phyloP scores from a whole-genome alignment of 2,329 filamentous ascomycete species.

The Tolypocladium endophyticum region DNA sequence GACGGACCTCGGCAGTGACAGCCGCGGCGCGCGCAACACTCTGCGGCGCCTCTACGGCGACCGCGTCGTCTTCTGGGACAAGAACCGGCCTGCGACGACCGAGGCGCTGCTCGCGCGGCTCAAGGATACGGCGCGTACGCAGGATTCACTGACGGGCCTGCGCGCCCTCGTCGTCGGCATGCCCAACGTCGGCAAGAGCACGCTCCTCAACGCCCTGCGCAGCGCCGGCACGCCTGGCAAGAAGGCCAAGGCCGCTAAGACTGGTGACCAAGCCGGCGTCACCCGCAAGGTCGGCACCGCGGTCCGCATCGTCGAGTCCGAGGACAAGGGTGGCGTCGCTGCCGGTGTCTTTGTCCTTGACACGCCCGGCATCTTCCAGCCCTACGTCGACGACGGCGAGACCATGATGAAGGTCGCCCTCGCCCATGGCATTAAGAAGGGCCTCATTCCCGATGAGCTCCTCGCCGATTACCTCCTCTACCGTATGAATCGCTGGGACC shows the following conservation, averaged over 20 bases:
- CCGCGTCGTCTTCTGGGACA: slow-evolving; percentile 33
- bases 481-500: slow-evolving; percentile 61
- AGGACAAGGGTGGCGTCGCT: slow-evolving; percentile 31
- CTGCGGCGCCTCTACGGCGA: slow-evolving; percentile 24
- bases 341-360: slow-evolving; percentile 76
- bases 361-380: slow-evolving; percentile 91
- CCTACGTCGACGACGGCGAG: slow-evolving; percentile 75
- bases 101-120: slow-evolving; percentile 27
- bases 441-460: slow-evolving; percentile 65
- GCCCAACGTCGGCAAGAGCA: slow-evolving; percentile 96
- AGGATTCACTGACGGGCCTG: slow-evolving; percentile 63
- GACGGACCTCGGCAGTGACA: slow-evolving; percentile 54
- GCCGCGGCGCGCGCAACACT: slow-evolving; percentile 11
- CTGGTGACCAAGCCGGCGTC: slow-evolving; percentile 79
- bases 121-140: slow-evolving; percentile 16
- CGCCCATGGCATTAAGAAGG: slow-evolving; percentile 83
- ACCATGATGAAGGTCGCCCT: slow-evolving; percentile 93
- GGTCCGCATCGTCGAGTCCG: slow-evolving; percentile 57
- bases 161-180: slow-evolving; percentile 86
- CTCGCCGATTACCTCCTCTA: slow-evolving; percentile 87
- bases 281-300: slow-evolving; percentile 76
- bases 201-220: slow-evolving; percentile 80
- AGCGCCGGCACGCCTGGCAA: slow-evolving; percentile 44
- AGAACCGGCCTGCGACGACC: slow-evolving; percentile 22
- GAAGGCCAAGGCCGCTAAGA: slow-evolving; percentile 59